Base-by-base conservation (phyloP, 2,329 filamentous ascomycete species). In the Penicillium sp. region DNA sequence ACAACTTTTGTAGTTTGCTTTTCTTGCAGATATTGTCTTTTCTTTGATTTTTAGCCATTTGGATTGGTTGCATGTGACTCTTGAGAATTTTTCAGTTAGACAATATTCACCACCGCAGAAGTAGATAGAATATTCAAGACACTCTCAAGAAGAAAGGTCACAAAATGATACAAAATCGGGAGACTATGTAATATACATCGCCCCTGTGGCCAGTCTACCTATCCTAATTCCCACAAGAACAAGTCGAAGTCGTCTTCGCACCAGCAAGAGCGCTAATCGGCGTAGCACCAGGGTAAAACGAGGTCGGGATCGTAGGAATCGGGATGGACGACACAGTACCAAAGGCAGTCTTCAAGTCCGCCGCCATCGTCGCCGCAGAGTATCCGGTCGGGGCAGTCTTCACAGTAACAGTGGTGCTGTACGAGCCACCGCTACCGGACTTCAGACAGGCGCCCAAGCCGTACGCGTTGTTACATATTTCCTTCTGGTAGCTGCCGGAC, bases 381-480 rank as follows among this genome's bases (percentile, higher is more conserved):
- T 71, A 75, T 4, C 68, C 73, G 3, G 70, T 68, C 10, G 72
- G 73, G 6, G 71, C 65, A 17, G 66, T 51, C 9, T 68, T 72
- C 42, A 67, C 67, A n/a, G 59, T 64, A 15, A 56, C 40, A 15
- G 68, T 69, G 44, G 66, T 65, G 6, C 68, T 66, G 53, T 72
- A 75, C 22, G 65, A 59, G 15, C 63, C 64, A 15, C 53, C 65
- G 44, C 63, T 57, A 28, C 68, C 67, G 8, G 63, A 56, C 64
- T 80, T 76, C 47, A 86, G 69, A 66, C 84, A 86, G 19, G 75
- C 79, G 3, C 83, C 82, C 3, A 69, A 69, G 4, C 82, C 82
- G 63, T 83, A 86, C 1, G 80, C 84, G 63, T 78, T 84, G 38
- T 78, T 72, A 73, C 85, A 87, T 24, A 71, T 69, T 68, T 85